Evolutionary conservation across 176 grass and related monocot species (phyloP), one percentile per base, ranked within the genome.

Genomic region (Rhynchospora breviuscula): DNA sequence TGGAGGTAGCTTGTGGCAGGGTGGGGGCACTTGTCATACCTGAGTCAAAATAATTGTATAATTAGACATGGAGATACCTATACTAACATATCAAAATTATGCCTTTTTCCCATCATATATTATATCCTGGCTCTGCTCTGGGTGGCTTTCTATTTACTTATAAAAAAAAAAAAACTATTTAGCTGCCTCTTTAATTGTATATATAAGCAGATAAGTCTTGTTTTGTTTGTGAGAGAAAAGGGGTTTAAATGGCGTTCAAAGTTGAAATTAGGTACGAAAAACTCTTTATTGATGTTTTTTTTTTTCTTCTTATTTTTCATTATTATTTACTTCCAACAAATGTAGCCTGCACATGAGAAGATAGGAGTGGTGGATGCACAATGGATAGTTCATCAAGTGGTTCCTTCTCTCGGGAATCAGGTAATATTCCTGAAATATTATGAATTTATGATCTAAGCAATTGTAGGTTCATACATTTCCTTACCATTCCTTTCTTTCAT

Each of bases 281-380:
- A 26, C 49, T 12, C 19, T 61, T 11, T 57, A 29, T 61, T 79
- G 26, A 62, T 59, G 43, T 69, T 31, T 47, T 75, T 67, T 3
- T 54, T 15, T 69, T n/a, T n/a, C n/a, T n/a, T 31, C 25, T 75
- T 67, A 3, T 54, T 19, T 69, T 9, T 2, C 5, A 60, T 47
- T 76, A 21, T 81, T 22, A 19, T 10, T 23, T 84, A 22, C 79
- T 79, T 80, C 65, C 23, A 46, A 19, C 58, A 65, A 63, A 87
- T 86, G 66, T 85, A 97, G 94, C 88, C 86, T 68, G 90, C 92
- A 71, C 92, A 92, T 52, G 90, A 94, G 79, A 95, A 87, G 74
- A 92, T 95, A 33, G 93, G 93, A 19, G 90, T 95, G 17, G 87
- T 95, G 11, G 93, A 95, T 86, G 88, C 93, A 4, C 90, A 95